Evolutionary conservation across 805 yeast genomes (phyloP).

Genomic region (Candida corydali): DNA sequence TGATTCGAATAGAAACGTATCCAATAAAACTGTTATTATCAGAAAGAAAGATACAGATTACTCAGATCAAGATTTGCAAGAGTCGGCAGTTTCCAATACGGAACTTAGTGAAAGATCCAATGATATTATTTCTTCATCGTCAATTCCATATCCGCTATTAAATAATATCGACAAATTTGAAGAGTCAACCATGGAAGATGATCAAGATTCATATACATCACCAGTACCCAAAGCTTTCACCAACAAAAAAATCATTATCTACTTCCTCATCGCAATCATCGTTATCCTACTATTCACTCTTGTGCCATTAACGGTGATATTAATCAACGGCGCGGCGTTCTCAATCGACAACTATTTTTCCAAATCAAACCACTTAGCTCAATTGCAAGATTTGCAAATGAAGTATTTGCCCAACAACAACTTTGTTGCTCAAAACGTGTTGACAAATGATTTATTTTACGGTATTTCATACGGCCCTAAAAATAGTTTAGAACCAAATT

Average conservation of each 20-base stretch:
- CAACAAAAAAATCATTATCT: background rate
- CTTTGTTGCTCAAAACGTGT: conserved; percentile 29
- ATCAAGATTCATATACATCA: conserved; percentile 1
- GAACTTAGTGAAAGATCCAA: background rate
- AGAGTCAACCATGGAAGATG: background rate
- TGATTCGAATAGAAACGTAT: background rate
- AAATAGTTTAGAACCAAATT: conserved; percentile 47
- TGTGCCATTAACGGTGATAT: conserved; percentile 20
- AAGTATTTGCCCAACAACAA: conserved; percentile 22
- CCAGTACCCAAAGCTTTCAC: background rate
- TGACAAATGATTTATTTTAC: conserved; percentile 34
- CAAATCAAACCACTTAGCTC: conserved; percentile 6
- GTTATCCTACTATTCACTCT: conserved; percentile 14
- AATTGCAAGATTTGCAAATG: conserved; percentile 5
- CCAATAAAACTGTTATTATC: conserved; percentile 9
- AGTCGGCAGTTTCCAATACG: conserved; percentile 4
- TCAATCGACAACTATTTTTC: conserved; percentile 23
- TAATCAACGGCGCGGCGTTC: conserved; percentile 27
- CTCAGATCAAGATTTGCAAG: conserved; percentile 5
- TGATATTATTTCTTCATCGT: background rate
- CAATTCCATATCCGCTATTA: background rate
- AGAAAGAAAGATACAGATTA: conserved; percentile 3
- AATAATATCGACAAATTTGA: background rate
- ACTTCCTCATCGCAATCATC: conserved; percentile 6
- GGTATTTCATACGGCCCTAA: conserved; percentile 62